Base-by-base conservation (phyloP, 805 yeast species). In the Priceomyces medius region DNA sequence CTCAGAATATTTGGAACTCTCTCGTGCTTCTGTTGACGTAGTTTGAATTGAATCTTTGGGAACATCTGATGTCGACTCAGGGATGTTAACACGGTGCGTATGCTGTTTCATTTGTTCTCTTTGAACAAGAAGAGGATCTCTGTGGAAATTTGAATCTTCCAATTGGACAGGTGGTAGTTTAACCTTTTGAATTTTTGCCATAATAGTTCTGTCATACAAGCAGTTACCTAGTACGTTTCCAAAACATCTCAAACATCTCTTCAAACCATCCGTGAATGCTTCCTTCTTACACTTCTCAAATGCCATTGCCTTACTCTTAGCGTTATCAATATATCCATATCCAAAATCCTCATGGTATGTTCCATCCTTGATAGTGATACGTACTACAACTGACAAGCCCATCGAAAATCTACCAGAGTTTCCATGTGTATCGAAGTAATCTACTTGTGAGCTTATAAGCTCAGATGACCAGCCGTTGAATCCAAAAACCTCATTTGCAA, bases 381-480 rank as follows among this genome's bases (percentile, higher is more conserved):
- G 68, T 2, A 89, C 85, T 18, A 75, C 77, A 6, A 83, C 84
- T 1, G 88, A 81, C 8, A 86, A 65, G 1, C 93, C 93, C 58
- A 86, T 67, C 19, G 80, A 74, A 45, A 68, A 76, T 35, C 77
- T 69, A 1, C 74, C 73, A 1, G 64, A 50, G 5, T 81, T 81
- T 28, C 77, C 77, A 31, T 72, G 73, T 26, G 79, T 80, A 53
- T 86, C 95, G 35, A 84, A 66, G 51, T 76, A 86, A 56, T 86
- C 95, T 13, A 85, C 83, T 20, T 76, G 80, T 12, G 81, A 75
- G 32, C 71, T 72, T 44, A 78, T 77, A 4, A 86, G 74, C 51
- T 85, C 91, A 0, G 89, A 80, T 49, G 74, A 71, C 95, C 95
- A 86, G 1, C 93, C 93, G 54, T 85, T 81, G 51, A 83, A 85